phyloP scores from a whole-genome alignment of 2,329 filamentous ascomycete genomes.

The Colletotrichum sp. region DNA sequence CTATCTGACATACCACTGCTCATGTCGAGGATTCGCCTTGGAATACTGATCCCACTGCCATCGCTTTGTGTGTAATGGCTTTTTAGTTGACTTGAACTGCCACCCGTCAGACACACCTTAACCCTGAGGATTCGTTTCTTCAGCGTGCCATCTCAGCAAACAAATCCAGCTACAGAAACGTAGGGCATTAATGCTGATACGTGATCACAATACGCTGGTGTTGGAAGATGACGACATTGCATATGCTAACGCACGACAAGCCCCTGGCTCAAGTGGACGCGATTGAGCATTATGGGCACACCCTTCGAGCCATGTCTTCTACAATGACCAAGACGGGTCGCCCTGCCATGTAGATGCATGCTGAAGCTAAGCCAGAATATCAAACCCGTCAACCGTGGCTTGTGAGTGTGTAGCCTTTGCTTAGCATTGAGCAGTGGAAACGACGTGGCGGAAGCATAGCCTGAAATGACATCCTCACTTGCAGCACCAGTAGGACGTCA shows the following conservation, averaged over 20 bases:
- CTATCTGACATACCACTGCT: background rate
- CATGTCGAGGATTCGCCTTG: background rate
- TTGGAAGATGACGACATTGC: background rate
- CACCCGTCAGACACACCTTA: background rate
- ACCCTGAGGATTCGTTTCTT: background rate
- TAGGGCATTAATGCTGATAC: background rate
- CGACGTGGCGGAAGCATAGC: background rate
- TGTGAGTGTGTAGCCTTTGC: background rate
- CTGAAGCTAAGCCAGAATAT: background rate
- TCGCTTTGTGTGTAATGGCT: background rate
- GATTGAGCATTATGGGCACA: background rate
- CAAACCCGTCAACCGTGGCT: background rate
- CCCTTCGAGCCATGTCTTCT: background rate
- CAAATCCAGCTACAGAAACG: background rate
- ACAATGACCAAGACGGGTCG: background rate
- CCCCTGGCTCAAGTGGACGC: background rate
- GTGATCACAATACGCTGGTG: background rate
- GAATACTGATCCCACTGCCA: background rate
- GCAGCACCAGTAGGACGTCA: background rate
- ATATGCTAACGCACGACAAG: background rate
- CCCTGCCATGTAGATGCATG: background rate
- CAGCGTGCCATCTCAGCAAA: background rate
- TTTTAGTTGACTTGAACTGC: background rate
- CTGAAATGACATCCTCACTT: background rate
- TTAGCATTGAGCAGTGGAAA: background rate